phyloP scores from a whole-genome alignment of 257 asterid species.

The Solanum appendiculatum region DNA sequence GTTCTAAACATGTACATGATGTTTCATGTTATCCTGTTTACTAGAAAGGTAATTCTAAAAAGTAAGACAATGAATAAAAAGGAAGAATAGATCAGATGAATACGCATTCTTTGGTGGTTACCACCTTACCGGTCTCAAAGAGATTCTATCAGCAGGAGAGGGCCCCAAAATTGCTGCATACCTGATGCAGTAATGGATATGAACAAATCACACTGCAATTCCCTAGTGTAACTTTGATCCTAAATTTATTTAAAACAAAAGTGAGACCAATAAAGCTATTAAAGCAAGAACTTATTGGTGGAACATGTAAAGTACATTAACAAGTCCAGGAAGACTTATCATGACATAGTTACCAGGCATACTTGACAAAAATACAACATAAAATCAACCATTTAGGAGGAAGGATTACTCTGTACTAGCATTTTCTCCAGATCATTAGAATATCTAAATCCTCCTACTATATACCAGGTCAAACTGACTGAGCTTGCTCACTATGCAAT shows the following conservation, averaged over 20 bases:
- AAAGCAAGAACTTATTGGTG: not conserved
- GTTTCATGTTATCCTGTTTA: not conserved
- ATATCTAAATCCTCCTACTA: not conserved
- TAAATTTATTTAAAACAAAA: not conserved
- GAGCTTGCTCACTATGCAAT: not conserved
- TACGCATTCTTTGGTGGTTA: slow-evolving; percentile 21
- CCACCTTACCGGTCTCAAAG: slow-evolving; percentile 46
- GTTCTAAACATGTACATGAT: not conserved
- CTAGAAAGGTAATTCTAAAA: not conserved
- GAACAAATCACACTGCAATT: not conserved
- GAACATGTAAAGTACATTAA: not conserved
- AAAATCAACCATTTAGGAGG: not conserved
- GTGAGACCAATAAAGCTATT: not conserved
- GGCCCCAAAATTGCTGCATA: slow-evolving; percentile 92
- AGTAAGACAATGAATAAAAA: not conserved
- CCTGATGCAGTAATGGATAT: slow-evolving; percentile 33
- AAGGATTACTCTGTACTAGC: not conserved
- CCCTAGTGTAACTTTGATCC: not conserved
- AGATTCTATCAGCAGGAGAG: slow-evolving; percentile 50
- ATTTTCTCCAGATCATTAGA: not conserved
- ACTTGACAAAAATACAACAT: not conserved
- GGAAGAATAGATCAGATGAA: not conserved
- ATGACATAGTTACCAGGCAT: not conserved
- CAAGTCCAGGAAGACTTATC: not conserved
- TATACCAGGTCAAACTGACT: not conserved